phyloP scores from a whole-genome alignment of 1,139 yeast genomes.

The Pichia cactophila region DNA sequence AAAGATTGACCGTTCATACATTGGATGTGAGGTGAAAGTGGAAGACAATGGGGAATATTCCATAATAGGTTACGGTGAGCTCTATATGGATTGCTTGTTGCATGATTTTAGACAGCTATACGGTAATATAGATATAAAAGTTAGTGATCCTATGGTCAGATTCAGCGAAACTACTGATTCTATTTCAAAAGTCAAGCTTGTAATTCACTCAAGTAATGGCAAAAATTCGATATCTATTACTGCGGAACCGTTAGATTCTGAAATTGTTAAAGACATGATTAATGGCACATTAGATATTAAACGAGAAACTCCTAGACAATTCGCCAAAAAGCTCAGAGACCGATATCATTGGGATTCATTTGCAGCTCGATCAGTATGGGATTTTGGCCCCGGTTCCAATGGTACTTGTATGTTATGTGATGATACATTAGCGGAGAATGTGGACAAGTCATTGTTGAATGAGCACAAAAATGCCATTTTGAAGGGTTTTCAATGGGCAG shows the following conservation, averaged over 20 bases:
- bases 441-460: constrained; percentile 46
- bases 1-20: constrained; percentile 53
- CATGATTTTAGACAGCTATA: constrained; percentile 64
- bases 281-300: constrained; percentile 31
- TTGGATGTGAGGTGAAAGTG: constrained; percentile 58
- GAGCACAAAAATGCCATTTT: constrained; percentile 46
- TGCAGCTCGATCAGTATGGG: constrained; percentile 78
- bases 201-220: constrained; percentile 49
- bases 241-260: constrained; percentile 66
- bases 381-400: constrained; percentile 58
- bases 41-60: constrained; percentile 90
- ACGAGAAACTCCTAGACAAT: constrained; percentile 22
- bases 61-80: constrained; percentile 76
- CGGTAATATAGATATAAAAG: constrained; percentile 64
- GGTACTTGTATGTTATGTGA: constrained; percentile 58
- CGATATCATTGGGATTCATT: constrained; percentile 76
- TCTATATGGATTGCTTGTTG: constrained; percentile 76
- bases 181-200: constrained; percentile 59
- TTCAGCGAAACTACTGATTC: constrained; percentile 74
- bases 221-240: constrained; percentile 57
- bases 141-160: constrained; percentile 76
- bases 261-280: constrained; percentile 52
- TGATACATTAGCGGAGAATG: constrained; percentile 71
- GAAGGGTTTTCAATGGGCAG: constrained; percentile 81
- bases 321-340: constrained; percentile 49